Base-by-base conservation (phyloP, 495 filamentous ascomycete species). In the Penicillium psychrofluorescens region DNA sequence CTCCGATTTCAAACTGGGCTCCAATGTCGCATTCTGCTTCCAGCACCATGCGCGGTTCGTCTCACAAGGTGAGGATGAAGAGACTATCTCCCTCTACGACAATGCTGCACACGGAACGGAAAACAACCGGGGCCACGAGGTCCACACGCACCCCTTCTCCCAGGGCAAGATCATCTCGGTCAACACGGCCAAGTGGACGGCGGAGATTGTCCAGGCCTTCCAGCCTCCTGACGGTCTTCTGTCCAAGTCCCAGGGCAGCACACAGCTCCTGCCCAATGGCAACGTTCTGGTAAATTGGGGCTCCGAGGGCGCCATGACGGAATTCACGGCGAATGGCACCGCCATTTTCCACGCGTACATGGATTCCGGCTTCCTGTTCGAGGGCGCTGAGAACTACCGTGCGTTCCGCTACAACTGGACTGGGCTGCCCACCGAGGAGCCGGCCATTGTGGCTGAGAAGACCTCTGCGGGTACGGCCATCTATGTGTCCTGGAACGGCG, bases 11-110 rank as follows among this genome's bases (percentile, higher is more conserved):
- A 50, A 59, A 11, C 51, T 68, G 35, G 60, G 58, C 1, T 55
- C 48, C 29, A 68, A 71, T 27, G 68, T 70, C 43, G 52, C 69
- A 2, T 81, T 82, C 62, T 71, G 70, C 46, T 78, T 73, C 54
- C 78, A 83, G 54, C 78, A 83, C 46, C 72, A 83, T 44, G 79
- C 75, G 0, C 68, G 76, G 6, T 78, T 69, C 43, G 41, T 76
- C 29, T 61, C 62, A 14, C 63, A 70, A 36, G 44, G 68, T 36
- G 62, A 58, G 4, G 60, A 71, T 35, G 52, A 67, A 32, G 68
- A 75, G 36, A 61, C 63, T 9, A 68, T 79, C 40, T 72, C 72
- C 3, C 56, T 79, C 1, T 78, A 70, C 40, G 75, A 79, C 46
- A 78, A 79, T 52, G 64, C 68, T 22, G 66, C 64, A 36, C 62